phyloP scores from a whole-genome alignment of 768 basidiomycete species.

The Glaciozyma antarctica region DNA sequence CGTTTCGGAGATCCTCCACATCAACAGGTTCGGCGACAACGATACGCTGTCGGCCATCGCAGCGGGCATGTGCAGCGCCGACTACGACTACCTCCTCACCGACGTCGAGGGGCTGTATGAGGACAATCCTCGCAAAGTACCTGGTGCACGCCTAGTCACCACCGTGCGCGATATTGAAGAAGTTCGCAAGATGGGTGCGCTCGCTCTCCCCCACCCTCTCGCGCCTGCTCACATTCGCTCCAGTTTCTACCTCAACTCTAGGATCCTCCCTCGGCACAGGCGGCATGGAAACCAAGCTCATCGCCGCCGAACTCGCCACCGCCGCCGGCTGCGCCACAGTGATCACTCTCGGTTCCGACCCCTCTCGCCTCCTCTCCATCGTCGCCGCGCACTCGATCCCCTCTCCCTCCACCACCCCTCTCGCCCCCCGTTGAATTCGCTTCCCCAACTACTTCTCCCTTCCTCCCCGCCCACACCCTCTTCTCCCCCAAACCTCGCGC shows the following conservation, averaged over 20 bases:
- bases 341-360: constrained; percentile 72
- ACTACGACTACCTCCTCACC: constrained; percentile 90
- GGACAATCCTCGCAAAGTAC: constrained; percentile 62
- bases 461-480: constrained; percentile 70
- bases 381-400: constrained; percentile 57
- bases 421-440: constrained; percentile 22
- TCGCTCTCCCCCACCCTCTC: not conserved
- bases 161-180: constrained; percentile 71
- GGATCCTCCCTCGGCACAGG: constrained; percentile 92
- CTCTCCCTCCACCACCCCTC: not conserved
- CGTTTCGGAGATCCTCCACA: constrained; percentile 74
- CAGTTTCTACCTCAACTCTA: constrained; percentile 84
- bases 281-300: constrained; percentile 98
- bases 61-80: constrained; percentile 92
- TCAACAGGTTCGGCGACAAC: constrained; percentile 89
- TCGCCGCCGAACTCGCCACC: constrained; percentile 93
- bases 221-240: not conserved
- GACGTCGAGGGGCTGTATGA: constrained; percentile 96
- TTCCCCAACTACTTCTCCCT: not conserved
- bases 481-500: constrained; percentile 68
- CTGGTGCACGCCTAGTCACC: constrained; percentile 56
- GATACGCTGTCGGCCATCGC: constrained; percentile 97
- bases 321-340: constrained; percentile 89
- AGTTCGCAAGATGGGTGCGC: constrained; percentile 67
- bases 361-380: constrained; percentile 64